Conservation (phyloP, 2,329 filamentous ascomycete species). For the Fusarium sterilihyphosum region DNA sequence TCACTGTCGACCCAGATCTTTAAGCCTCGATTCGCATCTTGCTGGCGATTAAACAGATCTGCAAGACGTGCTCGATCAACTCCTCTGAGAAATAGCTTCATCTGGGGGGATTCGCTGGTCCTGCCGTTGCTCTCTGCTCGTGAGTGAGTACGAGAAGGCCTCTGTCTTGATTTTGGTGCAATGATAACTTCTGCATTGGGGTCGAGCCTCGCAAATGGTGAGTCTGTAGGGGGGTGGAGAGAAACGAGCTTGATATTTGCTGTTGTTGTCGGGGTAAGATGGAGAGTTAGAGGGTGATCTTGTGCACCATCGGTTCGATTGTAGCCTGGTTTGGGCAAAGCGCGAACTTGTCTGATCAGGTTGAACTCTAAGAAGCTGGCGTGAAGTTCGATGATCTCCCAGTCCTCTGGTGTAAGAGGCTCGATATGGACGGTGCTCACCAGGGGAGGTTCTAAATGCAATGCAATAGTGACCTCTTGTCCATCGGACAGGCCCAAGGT, state of each 20-base stretch:
- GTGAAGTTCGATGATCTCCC: constrained; percentile 98
- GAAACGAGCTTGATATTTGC: constrained; percentile 89
- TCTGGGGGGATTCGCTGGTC: too few species aligned
- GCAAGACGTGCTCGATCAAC: neutral
- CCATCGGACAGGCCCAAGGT: constrained; percentile 53
- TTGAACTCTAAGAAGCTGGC: constrained; percentile 96
- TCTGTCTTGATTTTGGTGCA: constrained; percentile 87
- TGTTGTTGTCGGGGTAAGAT: constrained; percentile 93
- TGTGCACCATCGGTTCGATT: neutral
- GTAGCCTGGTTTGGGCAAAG: constrained; percentile 81
- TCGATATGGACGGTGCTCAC: constrained; percentile 97
- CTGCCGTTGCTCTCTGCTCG: neutral
- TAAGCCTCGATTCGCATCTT: neutral
- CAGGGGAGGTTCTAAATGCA: constrained; percentile 90
- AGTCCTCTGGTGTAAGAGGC: constrained; percentile 92
- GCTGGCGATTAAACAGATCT: neutral
- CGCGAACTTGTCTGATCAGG: constrained; percentile 89
- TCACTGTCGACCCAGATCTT: neutral
- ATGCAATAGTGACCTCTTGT: constrained; percentile 62
- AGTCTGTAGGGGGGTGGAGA: constrained; percentile 72
- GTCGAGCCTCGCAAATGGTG: constrained; percentile 90
- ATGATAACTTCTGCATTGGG: constrained; percentile 97
- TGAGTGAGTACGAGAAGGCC: constrained; percentile 49
- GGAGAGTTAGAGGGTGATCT: constrained; percentile 59
- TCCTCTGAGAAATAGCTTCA: neutral